A percentile compares a stretch with the other conserved stretches of the same genome.
These are phyloP conservation scores for Singerocomus rubriflavus DNA, from an alignment of 1,284 basidiomycete genomes.

Conservation along the genomic window DNA sequence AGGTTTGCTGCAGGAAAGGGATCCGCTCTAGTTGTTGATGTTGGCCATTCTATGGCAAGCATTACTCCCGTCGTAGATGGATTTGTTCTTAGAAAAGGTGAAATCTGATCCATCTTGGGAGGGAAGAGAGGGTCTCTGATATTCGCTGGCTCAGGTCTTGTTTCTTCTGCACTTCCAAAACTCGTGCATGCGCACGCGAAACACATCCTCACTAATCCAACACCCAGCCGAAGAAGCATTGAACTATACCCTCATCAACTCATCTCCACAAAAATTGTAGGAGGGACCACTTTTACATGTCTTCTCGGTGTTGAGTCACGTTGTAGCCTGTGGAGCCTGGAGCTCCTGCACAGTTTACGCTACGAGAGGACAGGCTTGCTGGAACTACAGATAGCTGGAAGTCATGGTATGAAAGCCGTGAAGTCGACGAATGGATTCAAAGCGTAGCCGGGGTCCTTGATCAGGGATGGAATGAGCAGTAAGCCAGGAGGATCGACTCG, in stretches of 20 bases:
- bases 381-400: constrained; percentile 80
- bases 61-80: constrained; percentile 97
- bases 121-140: neutral
- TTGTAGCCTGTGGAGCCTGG: constrained; percentile 61
- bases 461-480: constrained; percentile 88
- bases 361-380: constrained; percentile 73
- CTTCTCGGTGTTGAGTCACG: neutral
- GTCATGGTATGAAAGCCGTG: constrained; percentile 77
- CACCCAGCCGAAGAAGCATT: constrained; percentile 50
- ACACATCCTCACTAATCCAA: constrained; percentile 54
- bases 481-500: constrained; percentile 23
- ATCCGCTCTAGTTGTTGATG: constrained; percentile 91
- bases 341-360: constrained; percentile 57
- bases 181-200: constrained; percentile 74
- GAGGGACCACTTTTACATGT: neutral
- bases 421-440: constrained; percentile 95
- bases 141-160: constrained; percentile 49
- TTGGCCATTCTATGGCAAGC: constrained; percentile 86
- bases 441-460: constrained; percentile 82
- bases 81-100: constrained; percentile 95
- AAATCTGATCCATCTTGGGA: constrained; percentile 11
- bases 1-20: constrained; percentile 97
- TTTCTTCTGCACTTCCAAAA: constrained; percentile 69
- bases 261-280: constrained; percentile 70
- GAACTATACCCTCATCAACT: constrained; percentile 83